Conservation (phyloP, 805 yeast genomes). For the Soucietia sequanensis region DNA sequence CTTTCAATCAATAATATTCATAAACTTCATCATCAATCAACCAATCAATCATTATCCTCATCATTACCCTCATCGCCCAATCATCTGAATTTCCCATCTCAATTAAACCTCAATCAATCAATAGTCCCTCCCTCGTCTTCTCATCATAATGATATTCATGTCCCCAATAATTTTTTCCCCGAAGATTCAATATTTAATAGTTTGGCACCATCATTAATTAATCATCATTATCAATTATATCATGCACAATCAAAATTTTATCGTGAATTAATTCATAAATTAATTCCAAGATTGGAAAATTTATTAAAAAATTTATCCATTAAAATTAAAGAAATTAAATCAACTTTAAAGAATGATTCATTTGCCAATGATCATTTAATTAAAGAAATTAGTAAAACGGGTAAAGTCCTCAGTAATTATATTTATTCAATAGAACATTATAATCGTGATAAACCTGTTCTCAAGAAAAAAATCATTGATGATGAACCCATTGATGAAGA, state of each 20-base stretch:
- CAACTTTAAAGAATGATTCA: constrained; percentile 39
- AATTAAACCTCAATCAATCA: neutral
- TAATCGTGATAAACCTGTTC: constrained; percentile 37
- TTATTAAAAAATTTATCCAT: constrained; percentile 31
- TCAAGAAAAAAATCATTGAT: constrained; percentile 14
- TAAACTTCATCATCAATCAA: constrained; percentile 1
- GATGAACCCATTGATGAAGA: constrained; percentile 24
- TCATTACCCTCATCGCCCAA: constrained; percentile 4
- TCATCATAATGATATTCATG: constrained; percentile 14
- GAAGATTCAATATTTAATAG: constrained; percentile 20
- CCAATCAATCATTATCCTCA: neutral
- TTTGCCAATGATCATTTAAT: constrained; percentile 36
- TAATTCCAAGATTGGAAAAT: constrained; percentile 37
- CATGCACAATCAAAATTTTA: constrained; percentile 25
- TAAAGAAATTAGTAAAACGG: constrained; percentile 57
- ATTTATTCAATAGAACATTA: constrained; percentile 33
- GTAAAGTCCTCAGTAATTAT: constrained; percentile 43
- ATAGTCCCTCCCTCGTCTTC: neutral
- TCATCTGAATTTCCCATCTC: constrained; percentile 1
- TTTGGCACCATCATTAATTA: constrained; percentile 31
- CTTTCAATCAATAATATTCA: constrained; percentile 10
- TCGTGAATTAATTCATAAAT: constrained; percentile 30
- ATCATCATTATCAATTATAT: constrained; percentile 32
- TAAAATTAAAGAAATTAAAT: constrained; percentile 42
- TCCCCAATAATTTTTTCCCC: constrained; percentile 19